Evolutionary conservation across 306 rosid species (phyloP).

Genomic region (Gastrolobium villosum): DNA sequence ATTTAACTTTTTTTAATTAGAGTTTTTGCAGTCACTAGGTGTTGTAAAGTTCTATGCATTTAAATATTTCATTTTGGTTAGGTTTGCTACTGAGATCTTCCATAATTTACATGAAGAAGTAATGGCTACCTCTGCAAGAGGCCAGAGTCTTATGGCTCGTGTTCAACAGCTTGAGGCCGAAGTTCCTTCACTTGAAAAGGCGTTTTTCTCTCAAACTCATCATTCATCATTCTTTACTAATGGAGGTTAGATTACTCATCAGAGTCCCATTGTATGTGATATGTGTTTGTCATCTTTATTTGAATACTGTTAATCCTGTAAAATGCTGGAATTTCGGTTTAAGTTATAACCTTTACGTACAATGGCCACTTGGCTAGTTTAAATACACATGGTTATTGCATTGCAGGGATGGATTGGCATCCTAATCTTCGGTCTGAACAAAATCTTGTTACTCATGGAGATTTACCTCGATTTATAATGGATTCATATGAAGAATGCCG

Average conservation of each 20-base stretch:
- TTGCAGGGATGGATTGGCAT: slow-evolving; percentile 94
- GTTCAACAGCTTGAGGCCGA: slow-evolving; percentile 98
- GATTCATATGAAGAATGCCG: slow-evolving; percentile 96
- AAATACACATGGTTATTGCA: slow-evolving; percentile 39
- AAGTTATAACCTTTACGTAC: slow-evolving; percentile 36
- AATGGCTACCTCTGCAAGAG: slow-evolving; percentile 88
- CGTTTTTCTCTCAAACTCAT: slow-evolving; percentile 84
- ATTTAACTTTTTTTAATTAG: background rate
- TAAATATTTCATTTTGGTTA: slow-evolving; percentile 51
- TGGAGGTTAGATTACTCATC: slow-evolving; percentile 69
- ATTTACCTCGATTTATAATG: slow-evolving; percentile 96
- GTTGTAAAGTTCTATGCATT: slow-evolving; percentile 41
- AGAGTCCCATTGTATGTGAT: slow-evolving; percentile 39
- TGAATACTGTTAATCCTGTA: slow-evolving; percentile 33
- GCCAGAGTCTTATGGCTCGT: slow-evolving; percentile 91
- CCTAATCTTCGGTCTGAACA: slow-evolving; percentile 80
- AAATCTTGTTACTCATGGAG: slow-evolving; percentile 76
- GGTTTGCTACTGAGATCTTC: slow-evolving; percentile 99
- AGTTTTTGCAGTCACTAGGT: slow-evolving; percentile 5
- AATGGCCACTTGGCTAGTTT: slow-evolving; percentile 35
- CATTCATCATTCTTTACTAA: slow-evolving; percentile 77
- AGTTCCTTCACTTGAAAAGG: slow-evolving; percentile 93
- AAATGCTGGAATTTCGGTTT: slow-evolving; percentile 34
- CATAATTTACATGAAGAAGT: slow-evolving; percentile 98
- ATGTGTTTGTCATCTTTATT: slow-evolving; percentile 40